Conservation (phyloP, 2,329 filamentous ascomycete species). For the Mycosphaerella sp. region DNA sequence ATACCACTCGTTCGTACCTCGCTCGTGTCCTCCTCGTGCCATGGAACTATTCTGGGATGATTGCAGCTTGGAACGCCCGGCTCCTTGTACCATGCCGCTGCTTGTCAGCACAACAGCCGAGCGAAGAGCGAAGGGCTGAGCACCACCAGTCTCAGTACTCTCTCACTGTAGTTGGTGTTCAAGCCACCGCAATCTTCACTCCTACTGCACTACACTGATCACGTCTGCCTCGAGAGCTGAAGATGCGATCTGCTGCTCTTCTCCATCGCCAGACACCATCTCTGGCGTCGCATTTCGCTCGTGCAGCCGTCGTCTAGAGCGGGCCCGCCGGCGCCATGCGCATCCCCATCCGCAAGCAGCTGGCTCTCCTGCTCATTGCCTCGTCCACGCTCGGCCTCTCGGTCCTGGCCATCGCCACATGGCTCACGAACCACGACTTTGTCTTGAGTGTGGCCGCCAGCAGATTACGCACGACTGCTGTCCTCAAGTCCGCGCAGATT, state of each 20-base stretch:
- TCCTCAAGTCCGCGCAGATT: conserved; percentile 80
- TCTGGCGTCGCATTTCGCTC: neutral
- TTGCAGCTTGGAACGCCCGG: neutral
- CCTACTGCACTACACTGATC: neutral
- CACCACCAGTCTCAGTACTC: neutral
- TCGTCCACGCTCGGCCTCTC: conserved; percentile 68
- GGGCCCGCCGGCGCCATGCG: conserved; percentile 52
- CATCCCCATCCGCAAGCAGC: conserved; percentile 80
- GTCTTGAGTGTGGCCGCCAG: conserved; percentile 50
- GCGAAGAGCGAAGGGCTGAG: neutral
- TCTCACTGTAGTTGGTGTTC: no score
- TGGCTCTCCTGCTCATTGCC: conserved; percentile 70
- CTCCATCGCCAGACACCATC: neutral
- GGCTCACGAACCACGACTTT: conserved; percentile 55
- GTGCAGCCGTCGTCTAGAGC: neutral
- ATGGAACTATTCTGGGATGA: neutral
- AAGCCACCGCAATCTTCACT: no score
- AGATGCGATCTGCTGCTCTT: neutral
- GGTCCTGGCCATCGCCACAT: conserved; percentile 73
- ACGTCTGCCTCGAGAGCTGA: neutral
- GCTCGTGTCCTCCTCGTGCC: neutral
- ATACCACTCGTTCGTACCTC: neutral
- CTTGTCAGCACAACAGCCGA: neutral
- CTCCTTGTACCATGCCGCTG: neutral
- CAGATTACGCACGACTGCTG: conserved; percentile 69